Conservation (phyloP, 345 rosid species). For the Excoecaria cochinchinensis region DNA sequence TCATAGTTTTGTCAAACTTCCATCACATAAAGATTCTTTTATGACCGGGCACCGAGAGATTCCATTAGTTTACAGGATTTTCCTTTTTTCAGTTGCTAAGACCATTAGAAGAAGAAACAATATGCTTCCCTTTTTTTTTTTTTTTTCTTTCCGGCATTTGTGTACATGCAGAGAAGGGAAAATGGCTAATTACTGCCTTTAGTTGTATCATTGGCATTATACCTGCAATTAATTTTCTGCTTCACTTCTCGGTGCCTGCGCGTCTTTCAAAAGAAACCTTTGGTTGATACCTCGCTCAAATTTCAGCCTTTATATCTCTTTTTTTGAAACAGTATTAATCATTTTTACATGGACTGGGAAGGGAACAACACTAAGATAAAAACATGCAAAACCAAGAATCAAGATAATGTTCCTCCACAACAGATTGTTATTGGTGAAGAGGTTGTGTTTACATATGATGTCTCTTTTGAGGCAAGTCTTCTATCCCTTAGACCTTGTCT, state of each 20-base stretch:
- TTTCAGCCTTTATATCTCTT: not conserved
- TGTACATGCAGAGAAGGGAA: not conserved
- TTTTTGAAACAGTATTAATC: constrained; percentile 60
- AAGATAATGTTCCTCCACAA: constrained; percentile 76
- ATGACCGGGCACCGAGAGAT: not conserved
- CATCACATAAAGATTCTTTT: not conserved
- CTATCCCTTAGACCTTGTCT: not conserved
- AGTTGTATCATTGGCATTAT: not conserved
- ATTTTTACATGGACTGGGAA: constrained; percentile 88
- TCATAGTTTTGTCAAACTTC: not conserved
- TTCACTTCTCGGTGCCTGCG: not conserved
- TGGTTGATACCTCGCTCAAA: not conserved
- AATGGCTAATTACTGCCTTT: not conserved
- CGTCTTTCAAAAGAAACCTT: not conserved
- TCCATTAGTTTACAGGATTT: not conserved
- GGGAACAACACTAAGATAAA: constrained; percentile 73
- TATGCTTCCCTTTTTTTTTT: too few relatives aligned
- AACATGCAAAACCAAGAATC: constrained; percentile 86
- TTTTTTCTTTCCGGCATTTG: not conserved
- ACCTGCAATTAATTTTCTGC: not conserved
- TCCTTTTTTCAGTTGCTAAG: not conserved
- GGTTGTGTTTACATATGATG: constrained; percentile 88
- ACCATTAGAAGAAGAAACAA: not conserved
- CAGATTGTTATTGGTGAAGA: constrained; percentile 70
- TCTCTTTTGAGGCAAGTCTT: constrained; percentile 65